These are phyloP conservation scores for Lodderomyces theae DNA, from an alignment of 1,139 yeast species.

Conservation along the genomic window DNA sequence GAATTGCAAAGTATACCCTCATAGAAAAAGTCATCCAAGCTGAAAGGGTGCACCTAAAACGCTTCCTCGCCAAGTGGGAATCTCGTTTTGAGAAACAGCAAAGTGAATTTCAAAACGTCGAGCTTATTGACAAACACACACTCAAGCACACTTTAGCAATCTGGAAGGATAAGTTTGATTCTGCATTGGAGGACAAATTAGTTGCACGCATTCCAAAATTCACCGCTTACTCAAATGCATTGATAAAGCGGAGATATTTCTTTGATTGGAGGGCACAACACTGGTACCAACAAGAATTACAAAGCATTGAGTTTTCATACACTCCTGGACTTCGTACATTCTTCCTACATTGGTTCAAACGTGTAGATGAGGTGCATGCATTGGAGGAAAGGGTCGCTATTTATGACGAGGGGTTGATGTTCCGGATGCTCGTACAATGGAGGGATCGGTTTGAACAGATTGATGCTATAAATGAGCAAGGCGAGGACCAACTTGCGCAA, in stretches of 20 bases:
- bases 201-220: not conserved
- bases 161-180: constrained; percentile 2
- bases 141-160: not conserved
- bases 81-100: not conserved
- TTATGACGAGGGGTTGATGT: not conserved
- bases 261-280: not conserved
- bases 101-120: not conserved
- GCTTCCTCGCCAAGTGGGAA: not conserved
- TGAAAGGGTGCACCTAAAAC: not conserved
- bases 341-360: not conserved
- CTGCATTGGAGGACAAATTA: not conserved
- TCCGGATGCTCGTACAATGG: not conserved
- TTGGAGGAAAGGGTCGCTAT: not conserved
- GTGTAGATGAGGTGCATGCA: not conserved
- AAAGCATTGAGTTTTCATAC: not conserved
- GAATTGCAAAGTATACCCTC: not conserved
- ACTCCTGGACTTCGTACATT: not conserved
- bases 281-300: not conserved
- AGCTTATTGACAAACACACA: not conserved
- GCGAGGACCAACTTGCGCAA: constrained; percentile 29
- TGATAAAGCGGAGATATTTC: not conserved
- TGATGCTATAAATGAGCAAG: constrained; percentile 22
- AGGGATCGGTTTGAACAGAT: not conserved
- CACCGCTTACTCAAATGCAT: not conserved
- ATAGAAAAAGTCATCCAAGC: not conserved